Evolutionary conservation across 805 yeast genomes (phyloP).

Genomic region (Ogataea saltuana): DNA sequence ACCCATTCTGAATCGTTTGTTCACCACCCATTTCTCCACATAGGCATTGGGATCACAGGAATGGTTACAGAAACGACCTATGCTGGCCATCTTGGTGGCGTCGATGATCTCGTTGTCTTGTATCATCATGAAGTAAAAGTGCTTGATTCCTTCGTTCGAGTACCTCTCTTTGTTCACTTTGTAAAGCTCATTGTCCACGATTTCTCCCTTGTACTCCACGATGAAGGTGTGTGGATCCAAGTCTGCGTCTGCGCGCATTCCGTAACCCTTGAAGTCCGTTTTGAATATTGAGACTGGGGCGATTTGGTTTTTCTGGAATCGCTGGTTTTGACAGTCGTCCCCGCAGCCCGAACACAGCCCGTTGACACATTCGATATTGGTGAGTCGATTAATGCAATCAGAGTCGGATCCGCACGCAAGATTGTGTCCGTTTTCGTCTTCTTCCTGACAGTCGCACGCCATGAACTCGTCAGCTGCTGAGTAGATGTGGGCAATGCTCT

Average conservation of each 20-base stretch:
- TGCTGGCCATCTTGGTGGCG: conserved; percentile 85
- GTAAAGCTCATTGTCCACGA: conserved; percentile 78
- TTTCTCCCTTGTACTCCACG: conserved; percentile 94
- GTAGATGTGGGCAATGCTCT: conserved; percentile 64
- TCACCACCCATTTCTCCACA: conserved; percentile 97
- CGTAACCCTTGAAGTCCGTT: conserved; percentile 87
- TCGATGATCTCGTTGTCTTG: conserved; percentile 92
- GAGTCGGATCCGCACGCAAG: conserved; percentile 82
- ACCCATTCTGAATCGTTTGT: conserved; percentile 89
- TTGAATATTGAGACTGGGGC: conserved; percentile 78
- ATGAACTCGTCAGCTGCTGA: conserved; percentile 70
- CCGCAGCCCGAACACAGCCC: conserved; percentile 69
- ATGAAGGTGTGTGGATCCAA: conserved; percentile 69
- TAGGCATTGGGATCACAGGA: conserved; percentile 93
- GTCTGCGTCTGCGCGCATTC: conserved; percentile 68
- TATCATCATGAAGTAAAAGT: conserved; percentile 94
- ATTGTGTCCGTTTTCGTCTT: conserved; percentile 45
- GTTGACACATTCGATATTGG: conserved; percentile 87
- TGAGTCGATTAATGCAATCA: conserved; percentile 88
- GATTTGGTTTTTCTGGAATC: conserved; percentile 78
- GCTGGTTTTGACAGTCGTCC: conserved; percentile 75
- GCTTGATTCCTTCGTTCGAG: conserved; percentile 66
- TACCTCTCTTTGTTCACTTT: conserved; percentile 72
- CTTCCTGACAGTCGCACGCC: conserved; percentile 85
- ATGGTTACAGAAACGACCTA: conserved; percentile 93